A percentile compares a stretch with the other conserved stretches of the same genome.
phyloP scores from a whole-genome alignment of 2,329 filamentous ascomycete species.

The Claviceps quebecensis region DNA sequence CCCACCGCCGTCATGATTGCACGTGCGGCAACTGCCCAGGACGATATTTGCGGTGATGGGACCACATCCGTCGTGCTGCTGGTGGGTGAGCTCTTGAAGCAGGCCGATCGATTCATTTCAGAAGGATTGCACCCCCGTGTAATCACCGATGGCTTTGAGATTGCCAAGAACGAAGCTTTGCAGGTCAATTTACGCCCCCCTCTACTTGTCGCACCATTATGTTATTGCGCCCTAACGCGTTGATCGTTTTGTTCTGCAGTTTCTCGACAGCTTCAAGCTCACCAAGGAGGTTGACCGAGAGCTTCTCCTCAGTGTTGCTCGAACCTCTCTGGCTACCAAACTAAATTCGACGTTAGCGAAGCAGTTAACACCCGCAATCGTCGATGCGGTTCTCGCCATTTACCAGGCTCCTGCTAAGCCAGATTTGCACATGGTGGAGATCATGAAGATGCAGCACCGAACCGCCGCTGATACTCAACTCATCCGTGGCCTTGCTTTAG shows the following conservation, averaged over 20 bases:
- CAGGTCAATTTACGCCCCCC: conserved; percentile 40
- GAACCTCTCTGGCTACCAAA: conserved; percentile 91
- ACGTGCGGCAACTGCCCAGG: conserved; percentile 83
- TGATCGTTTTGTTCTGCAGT: conserved; percentile 34
- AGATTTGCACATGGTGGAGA: conserved; percentile 97
- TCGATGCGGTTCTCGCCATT: conserved; percentile 91
- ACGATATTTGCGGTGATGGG: conserved; percentile 95
- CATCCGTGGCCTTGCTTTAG: conserved; percentile 81
- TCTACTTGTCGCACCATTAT: neutral
- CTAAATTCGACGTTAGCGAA: conserved; percentile 79
- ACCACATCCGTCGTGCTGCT: conserved; percentile 92
- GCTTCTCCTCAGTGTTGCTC: conserved; percentile 80
- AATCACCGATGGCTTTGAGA: conserved; percentile 94
- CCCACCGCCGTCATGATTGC: conserved; percentile 83
- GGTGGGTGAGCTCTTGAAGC: conserved; percentile 93
- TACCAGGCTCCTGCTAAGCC: conserved; percentile 82
- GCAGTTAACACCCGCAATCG: conserved; percentile 86
- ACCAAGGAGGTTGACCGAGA: conserved; percentile 80
- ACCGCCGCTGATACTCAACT: conserved; percentile 91
- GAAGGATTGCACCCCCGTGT: conserved; percentile 95
- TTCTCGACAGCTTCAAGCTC: conserved; percentile 89
- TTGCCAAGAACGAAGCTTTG: conserved; percentile 83
- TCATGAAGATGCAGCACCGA: conserved; percentile 99
- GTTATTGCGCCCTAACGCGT: neutral
- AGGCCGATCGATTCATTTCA: conserved; percentile 88